Evolutionary conservation across 352 stramenopile species (phyloP).

Genomic region (Detonula confervacea): DNA sequence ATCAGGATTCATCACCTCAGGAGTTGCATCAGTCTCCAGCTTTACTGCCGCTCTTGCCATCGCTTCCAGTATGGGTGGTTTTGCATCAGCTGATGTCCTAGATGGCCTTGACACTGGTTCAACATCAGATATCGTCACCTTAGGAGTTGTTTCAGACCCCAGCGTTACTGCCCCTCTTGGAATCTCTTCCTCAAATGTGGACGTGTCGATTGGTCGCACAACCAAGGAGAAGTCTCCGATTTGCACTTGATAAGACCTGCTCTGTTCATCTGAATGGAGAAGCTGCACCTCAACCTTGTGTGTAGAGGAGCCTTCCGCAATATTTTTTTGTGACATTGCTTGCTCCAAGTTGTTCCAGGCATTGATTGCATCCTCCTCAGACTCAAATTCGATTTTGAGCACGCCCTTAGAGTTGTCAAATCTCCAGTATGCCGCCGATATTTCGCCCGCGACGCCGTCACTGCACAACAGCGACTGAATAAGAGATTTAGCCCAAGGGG

Average conservation of each 20-base stretch:
- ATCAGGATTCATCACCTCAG: background rate
- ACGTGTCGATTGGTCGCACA: conserved; percentile 16
- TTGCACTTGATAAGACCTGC: conserved; percentile 18
- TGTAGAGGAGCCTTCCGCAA: background rate
- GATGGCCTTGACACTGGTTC: background rate
- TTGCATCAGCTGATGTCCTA: background rate
- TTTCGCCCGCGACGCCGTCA: background rate
- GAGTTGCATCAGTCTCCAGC: background rate
- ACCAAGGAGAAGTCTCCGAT: conserved; percentile 25
- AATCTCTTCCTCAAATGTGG: background rate
- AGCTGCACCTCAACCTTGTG: conserved; percentile 6
- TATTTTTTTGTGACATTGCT: background rate
- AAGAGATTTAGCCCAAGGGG: conserved; percentile 10
- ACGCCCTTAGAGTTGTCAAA: conserved; percentile 18
- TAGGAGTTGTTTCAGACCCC: background rate
- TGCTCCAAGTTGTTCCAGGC: conserved; percentile 39
- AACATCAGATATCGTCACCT: background rate
- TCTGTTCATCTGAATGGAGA: conserved; percentile 4
- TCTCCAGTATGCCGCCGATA: conserved; percentile 26
- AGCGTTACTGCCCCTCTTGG: background rate
- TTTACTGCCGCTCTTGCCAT: background rate
- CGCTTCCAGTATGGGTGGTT: background rate
- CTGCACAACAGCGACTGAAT: conserved; percentile 27
- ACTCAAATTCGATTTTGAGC: conserved; percentile 48
- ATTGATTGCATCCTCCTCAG: conserved; percentile 5